These are phyloP conservation scores for Diaporthe destruens DNA, from an alignment of 2,329 filamentous ascomycete species.

Conservation along the genomic window DNA sequence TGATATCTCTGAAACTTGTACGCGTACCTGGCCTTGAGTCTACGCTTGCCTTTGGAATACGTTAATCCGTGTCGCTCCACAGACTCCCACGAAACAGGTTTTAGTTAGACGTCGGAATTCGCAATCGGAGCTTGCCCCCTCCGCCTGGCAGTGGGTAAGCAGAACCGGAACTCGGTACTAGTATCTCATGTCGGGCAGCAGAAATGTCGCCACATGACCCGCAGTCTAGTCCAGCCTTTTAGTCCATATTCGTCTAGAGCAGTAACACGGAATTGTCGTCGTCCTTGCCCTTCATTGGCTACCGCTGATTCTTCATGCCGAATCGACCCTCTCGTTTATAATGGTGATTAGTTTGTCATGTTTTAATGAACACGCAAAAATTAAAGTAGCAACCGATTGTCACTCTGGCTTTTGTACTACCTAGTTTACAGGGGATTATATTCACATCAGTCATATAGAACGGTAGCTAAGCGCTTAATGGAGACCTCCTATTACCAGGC, in stretches of 20 bases:
- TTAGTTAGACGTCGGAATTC: too few species aligned
- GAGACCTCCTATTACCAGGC: too few species aligned
- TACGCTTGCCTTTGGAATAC: neutral
- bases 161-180: too few species aligned
- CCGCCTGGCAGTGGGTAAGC: too few species aligned
- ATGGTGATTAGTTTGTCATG: neutral
- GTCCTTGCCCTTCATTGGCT: neutral
- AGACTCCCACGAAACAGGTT: neutral
- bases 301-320: neutral
- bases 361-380: neutral
- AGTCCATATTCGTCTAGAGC: neutral
- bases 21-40: neutral
- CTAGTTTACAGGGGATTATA: neutral
- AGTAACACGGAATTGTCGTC: neutral
- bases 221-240: neutral
- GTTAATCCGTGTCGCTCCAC: neutral
- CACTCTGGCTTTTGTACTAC: neutral
- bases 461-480: too few species aligned
- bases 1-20: neutral
- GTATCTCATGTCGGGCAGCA: neutral
- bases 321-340: neutral
- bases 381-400: neutral
- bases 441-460: neutral
- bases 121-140: too few species aligned
- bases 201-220: conserved; percentile 10